Evolutionary conservation across 2,329 filamentous ascomycete species (phyloP), one percentile per base, ranked within the genome.

Genomic region (Phyllosticta citriasiana): DNA sequence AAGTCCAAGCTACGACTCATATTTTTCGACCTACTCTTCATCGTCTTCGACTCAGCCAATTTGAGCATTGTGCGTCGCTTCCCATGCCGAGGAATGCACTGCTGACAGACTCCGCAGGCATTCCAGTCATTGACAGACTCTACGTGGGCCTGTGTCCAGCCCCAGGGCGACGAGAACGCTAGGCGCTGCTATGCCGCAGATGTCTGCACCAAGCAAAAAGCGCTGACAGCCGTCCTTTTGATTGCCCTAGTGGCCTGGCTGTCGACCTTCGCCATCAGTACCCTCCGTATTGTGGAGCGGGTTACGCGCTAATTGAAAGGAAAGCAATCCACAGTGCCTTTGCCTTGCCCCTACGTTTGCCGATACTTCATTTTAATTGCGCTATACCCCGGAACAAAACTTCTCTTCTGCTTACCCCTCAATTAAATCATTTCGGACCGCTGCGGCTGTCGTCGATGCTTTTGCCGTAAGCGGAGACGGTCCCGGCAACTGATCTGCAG

Each of bases 1-100:
- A 86, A 86, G 61, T 88, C 90, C 56, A 99, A 99, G 73, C 88
- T 96, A 65, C 85, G 89, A 14, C 84, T 99, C 57, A 89, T 97
- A 63, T 84, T 99, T 60, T 83, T 96, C 62, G 94, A 99, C 74
- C 81, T 99, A 3, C 87, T 97, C 69, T 99, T 99, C 72, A 96
- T 99, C 69, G 92, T 97, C 52, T 96, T 99, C 77, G 93, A 96
- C 73, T 91, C 92, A 3, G 91, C 92, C 57, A 97, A 96, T 75
- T 83, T 96, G 26, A 89, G 90, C 51, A 79, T 99, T 47, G 59
- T 61, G 24, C 47, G 59, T 47, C 12, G 3, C 35, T 56, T 27
- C 30, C 16, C 26, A 26, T 24, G n/a, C 3, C 22, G 6, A 25
- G 14, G 6, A 26, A 16, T 6, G 24, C 30, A 25, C 12, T 19